Conservation (phyloP, 176 grass and related monocot genomes). For the Calamus simplicifolius region DNA sequence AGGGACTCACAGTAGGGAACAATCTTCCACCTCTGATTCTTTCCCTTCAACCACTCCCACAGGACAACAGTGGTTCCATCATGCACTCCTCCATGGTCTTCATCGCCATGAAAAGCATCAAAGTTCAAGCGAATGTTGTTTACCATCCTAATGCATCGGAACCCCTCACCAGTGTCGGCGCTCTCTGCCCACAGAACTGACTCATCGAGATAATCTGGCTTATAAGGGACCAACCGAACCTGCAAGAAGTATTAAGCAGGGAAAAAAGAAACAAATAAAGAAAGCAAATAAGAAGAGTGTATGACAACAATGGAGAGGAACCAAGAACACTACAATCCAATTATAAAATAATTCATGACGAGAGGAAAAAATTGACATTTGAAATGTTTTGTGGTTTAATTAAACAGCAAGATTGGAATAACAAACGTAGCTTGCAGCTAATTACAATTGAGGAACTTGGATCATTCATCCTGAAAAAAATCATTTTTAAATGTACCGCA, state of each 20-base stretch:
- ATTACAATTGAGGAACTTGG: no score
- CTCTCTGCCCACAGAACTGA: constrained; percentile 88
- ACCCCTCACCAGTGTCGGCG: constrained; percentile 59
- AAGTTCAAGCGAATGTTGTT: constrained; percentile 98
- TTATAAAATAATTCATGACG: no score
- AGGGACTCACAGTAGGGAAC: constrained; percentile 57
- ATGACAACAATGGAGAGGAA: no score
- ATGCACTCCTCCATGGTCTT: constrained; percentile 68
- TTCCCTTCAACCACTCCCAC: constrained; percentile 92
- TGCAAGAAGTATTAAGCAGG: constrained; percentile 5
- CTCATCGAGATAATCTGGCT: constrained; percentile 70
- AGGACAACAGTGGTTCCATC: constrained; percentile 77
- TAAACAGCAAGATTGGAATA: no score
- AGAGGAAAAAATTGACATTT: no score
- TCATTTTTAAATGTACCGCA: no score
- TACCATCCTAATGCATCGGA: constrained; percentile 88
- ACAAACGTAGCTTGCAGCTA: no score
- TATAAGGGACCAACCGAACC: constrained; percentile 69
- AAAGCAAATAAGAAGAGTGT: no score
- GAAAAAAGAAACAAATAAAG: neutral
- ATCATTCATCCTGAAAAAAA: no score
- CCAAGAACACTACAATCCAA: no score
- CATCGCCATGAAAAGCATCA: constrained; percentile 75
- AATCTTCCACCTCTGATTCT: constrained; percentile 98
- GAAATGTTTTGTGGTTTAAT: no score